Base-by-base conservation (phyloP, 257 asterid species). In the Cinchona pubescens region DNA sequence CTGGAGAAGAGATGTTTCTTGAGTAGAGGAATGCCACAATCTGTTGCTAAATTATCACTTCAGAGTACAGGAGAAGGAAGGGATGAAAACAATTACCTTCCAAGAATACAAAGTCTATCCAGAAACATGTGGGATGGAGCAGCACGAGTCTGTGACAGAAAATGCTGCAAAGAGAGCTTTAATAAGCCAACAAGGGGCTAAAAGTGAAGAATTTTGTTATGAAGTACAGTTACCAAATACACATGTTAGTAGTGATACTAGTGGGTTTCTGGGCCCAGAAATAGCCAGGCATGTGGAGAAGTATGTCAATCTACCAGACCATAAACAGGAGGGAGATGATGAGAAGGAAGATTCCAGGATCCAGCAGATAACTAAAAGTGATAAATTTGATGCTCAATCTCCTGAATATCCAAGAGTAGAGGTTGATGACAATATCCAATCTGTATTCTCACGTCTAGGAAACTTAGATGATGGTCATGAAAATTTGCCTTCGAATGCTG, bases 1-100 rank as follows among this genome's bases (percentile, higher is more conserved):
- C 78, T 78, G 25, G 76, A 67, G 53, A 79, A 72, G 78, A 71
- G 34, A 70, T 53, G 35, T 55, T 79, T 69, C 40, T 45, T 30
- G 63, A 70, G 69, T 63, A 23, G 48, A 48, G 73, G 66, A 68
- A 64, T 75, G 46, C 59, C 51, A 58, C 67, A 59, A 70, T 65
- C 73, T 79, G 73, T 53, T 76, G 68, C 78, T 59, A 77, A 76
- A 70, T 76, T 81, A 60, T 69, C 85, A 59, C 67, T 84, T 76
- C 79, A 83, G 29, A 78, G 32, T 51, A 68, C 80, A 49, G 72
- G 56, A 69, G 75, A 40, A 51, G 84, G 72, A 71, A 67, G 68
- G 75, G 84, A 82, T 85, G 77, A 51, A 70, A 64, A 69, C 37
- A 69, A 16, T 18, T 62, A 51, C 66, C 76, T 63, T 69, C 65